Base-by-base conservation (phyloP, 2,329 filamentous ascomycete genomes). In the Didymosphaeria variabile region DNA sequence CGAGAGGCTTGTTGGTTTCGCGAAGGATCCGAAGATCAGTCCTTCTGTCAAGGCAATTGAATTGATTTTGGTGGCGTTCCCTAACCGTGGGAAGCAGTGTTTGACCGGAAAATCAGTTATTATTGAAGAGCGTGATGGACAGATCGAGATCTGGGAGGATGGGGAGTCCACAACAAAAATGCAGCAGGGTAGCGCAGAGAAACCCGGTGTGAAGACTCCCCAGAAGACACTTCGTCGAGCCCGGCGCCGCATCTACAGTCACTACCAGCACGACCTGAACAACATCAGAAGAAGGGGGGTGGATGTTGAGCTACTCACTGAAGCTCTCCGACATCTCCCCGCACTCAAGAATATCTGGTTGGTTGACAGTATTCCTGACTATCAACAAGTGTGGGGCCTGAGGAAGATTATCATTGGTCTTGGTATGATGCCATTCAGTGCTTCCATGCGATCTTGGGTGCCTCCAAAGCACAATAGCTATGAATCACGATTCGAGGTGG, bases 251-350 rank as follows among this genome's bases (percentile, higher is more conserved):
- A 23, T 15, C 29, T 61, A 62, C 32, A 26, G 51, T 26, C 21
- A 29, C 10, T 36, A 57, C 17, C 54, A 54, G 36, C 55, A 61
- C 31, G 47, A 45, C 17, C 58, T 61, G 31, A 46, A 63, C 29
- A 47, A 29, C 1, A 8, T 65, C 5, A 31, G 58, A 19, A 61
- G 5, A 17, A 40, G 49, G 13, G n/a, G 58, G 2, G 23, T 44
- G 4, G 63, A 63, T 45, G 56, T 61, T 2, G n/a, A 46, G 6
- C 17, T 65, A 15, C 38, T 65, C 1, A n/a, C 55, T 13, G 54
- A 61, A 34, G 61, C 61, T 1, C 44, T 65, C 10, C 52, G 21
- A 2, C 29, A 49, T 32, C 60, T 65, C 4, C 45, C 60, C 1
- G 56, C 42, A 8, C 38, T 65, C 54, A n/a, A 40, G 3, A 12